Conservation (phyloP, 192 early-diverging fungal genomes). For the Coemansia sp. region DNA sequence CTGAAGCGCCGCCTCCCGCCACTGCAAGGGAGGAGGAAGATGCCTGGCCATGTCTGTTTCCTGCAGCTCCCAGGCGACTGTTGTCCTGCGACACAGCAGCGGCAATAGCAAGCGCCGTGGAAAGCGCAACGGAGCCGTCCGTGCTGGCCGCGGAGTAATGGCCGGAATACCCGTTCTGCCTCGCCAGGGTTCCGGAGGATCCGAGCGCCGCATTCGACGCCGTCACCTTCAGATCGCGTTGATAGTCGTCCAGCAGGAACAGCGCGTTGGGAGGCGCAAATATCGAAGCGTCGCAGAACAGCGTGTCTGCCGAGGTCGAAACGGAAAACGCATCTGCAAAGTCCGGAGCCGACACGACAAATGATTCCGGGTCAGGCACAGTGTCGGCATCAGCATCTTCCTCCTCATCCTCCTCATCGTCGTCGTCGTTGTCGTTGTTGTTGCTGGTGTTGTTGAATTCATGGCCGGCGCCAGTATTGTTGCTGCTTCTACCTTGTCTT, state of each 20-base stretch:
- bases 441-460: background rate
- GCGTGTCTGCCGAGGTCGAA: constrained; percentile 28
- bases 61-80: background rate
- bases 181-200: background rate
- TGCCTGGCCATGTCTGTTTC: background rate
- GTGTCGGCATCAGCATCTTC: constrained; percentile 38
- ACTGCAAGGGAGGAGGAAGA: background rate
- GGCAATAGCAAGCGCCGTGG: constrained; percentile 26
- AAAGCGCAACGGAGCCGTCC: constrained; percentile 15
- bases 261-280: constrained; percentile 46
- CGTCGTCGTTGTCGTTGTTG: background rate
- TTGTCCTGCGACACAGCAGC: constrained; percentile 1
- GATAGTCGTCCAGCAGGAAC: constrained; percentile 39
- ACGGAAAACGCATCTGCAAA: constrained; percentile 49
- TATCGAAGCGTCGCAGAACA: constrained; percentile 49
- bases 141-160: background rate
- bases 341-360: constrained; percentile 49
- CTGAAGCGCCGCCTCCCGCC: background rate
- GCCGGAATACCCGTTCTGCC: background rate
- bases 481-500: background rate
- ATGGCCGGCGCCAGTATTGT: too few relatives aligned
- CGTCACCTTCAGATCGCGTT: constrained; percentile 3
- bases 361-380: constrained; percentile 52
- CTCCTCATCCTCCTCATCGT: constrained; percentile 15
- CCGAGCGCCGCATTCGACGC: constrained; percentile 8